phyloP scores from a whole-genome alignment of 2,329 filamentous ascomycete species.

The Botryosphaeria agaves region DNA sequence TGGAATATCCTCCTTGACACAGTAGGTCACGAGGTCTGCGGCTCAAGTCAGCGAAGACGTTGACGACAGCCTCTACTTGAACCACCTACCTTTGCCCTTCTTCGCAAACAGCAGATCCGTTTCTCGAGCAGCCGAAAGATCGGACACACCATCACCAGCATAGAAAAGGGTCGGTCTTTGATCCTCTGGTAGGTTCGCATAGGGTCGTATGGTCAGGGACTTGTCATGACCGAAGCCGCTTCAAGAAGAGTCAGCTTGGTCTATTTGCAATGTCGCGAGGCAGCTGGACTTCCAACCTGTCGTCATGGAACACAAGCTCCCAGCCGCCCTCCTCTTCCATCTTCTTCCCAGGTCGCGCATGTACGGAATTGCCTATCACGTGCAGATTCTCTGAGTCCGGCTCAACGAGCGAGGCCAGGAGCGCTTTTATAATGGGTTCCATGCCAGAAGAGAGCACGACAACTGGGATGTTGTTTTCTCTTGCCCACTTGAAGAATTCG shows the following conservation, averaged over 20 bases:
- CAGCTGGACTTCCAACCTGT: slow-evolving; percentile 41
- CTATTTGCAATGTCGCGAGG: too few relatives aligned
- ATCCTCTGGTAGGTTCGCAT: slow-evolving; percentile 50
- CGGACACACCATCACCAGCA: slow-evolving; percentile 85
- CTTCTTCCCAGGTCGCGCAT: slow-evolving; percentile 45
- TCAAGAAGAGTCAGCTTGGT: neutral
- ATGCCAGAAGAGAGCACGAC: slow-evolving; percentile 88
- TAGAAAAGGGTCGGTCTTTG: slow-evolving; percentile 78
- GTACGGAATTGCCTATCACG: slow-evolving; percentile 78
- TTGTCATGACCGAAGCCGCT: slow-evolving; percentile 95
- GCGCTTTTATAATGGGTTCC: slow-evolving; percentile 73
- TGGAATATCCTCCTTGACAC: slow-evolving; percentile 65
- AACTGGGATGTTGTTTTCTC: slow-evolving; percentile 70
- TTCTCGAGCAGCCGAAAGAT: slow-evolving; percentile 80
- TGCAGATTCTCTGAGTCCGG: slow-evolving; percentile 61
- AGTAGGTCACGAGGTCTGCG: slow-evolving; percentile 71
- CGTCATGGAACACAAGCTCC: slow-evolving; percentile 78
- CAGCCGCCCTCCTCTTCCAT: slow-evolving; percentile 72
- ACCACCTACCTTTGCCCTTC: slow-evolving; percentile 56
- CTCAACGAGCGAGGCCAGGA: slow-evolving; percentile 69
- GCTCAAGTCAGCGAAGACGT: slow-evolving; percentile 6
- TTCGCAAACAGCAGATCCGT: slow-evolving; percentile 91
- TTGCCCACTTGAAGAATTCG: slow-evolving; percentile 72
- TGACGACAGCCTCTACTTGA: too few relatives aligned
- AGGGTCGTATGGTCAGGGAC: slow-evolving; percentile 76